phyloP scores from a whole-genome alignment of 148 eudicot species.

The Persicaria tinctoria region DNA sequence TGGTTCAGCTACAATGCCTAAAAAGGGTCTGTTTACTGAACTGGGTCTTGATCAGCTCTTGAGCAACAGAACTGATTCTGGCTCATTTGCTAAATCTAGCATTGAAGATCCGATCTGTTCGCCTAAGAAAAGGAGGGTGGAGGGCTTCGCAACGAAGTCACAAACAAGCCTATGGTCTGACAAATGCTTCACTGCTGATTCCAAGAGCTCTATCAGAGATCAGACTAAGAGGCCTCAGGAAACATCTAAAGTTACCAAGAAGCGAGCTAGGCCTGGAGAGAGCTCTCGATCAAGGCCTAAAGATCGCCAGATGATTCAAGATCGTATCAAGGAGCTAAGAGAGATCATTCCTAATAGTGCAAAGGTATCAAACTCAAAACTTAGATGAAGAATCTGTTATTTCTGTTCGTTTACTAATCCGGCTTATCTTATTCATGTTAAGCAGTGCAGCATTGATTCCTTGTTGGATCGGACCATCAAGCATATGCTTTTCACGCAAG shows the following conservation, averaged over 20 bases:
- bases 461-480: constrained; percentile 60
- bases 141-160: constrained; percentile 15
- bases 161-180: constrained; percentile 27
- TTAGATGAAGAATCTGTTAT: neutral
- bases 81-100: constrained; percentile 33
- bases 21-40: constrained; percentile 55
- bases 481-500: constrained; percentile 76
- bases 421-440: constrained; percentile 14
- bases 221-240: constrained; percentile 24
- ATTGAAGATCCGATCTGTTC: constrained; percentile 31
- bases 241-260: constrained; percentile 45
- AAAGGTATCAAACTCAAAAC: constrained; percentile 49
- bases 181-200: constrained; percentile 31
- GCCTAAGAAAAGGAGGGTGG: constrained; percentile 43
- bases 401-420: neutral
- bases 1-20: constrained; percentile 15
- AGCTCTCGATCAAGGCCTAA: constrained; percentile 67
- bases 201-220: constrained; percentile 30
- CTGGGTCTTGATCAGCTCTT: constrained; percentile 57
- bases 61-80: constrained; percentile 23
- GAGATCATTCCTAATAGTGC: constrained; percentile 70
- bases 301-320: constrained; percentile 76
- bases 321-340: constrained; percentile 70
- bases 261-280: constrained; percentile 64
- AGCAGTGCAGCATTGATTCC: constrained; percentile 74